Percentiles rank a stretch among this genome's conserved stretches.
phyloP scores from a whole-genome alignment of 2,329 filamentous ascomycete species.

The Claviceps africana region DNA sequence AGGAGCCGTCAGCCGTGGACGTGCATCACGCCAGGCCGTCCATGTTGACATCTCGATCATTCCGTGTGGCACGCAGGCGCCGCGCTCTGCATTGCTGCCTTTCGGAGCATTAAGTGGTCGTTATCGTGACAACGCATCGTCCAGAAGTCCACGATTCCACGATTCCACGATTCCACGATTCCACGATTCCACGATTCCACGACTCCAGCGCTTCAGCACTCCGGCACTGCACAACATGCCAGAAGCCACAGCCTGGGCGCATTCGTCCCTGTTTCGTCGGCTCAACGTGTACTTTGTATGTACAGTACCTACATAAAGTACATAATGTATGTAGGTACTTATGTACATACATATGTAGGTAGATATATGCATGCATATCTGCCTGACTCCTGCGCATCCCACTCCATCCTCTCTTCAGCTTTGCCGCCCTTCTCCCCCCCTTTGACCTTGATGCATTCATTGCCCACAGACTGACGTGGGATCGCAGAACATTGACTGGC shows the following conservation, averaged over 20 bases:
- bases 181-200: too few species aligned
- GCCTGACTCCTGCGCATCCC: slow-evolving; percentile 4
- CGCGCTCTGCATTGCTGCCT: not conserved
- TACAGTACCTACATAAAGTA: too few species aligned
- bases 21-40: not conserved
- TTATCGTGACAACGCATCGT: slow-evolving; percentile 39
- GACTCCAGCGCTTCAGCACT: too few species aligned
- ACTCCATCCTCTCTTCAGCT: not conserved
- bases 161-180: too few species aligned
- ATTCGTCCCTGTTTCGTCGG: not conserved
- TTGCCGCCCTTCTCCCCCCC: not conserved
- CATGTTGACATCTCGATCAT: not conserved
- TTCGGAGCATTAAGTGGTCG: slow-evolving; percentile 19
- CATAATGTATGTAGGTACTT: too few species aligned
- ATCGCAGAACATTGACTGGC: not conserved
- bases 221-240: too few species aligned
- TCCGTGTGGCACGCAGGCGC: not conserved
- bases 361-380: slow-evolving; percentile 7
- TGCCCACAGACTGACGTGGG: not conserved
- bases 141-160: slow-evolving; percentile 1
- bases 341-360: too few species aligned
- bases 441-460: not conserved
- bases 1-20: not conserved
- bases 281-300: too few species aligned
- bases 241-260: not conserved